Evolutionary conservation across 768 basidiomycete genomes (phyloP).

Genomic region (Porphyrellus cyaneotinctus): DNA sequence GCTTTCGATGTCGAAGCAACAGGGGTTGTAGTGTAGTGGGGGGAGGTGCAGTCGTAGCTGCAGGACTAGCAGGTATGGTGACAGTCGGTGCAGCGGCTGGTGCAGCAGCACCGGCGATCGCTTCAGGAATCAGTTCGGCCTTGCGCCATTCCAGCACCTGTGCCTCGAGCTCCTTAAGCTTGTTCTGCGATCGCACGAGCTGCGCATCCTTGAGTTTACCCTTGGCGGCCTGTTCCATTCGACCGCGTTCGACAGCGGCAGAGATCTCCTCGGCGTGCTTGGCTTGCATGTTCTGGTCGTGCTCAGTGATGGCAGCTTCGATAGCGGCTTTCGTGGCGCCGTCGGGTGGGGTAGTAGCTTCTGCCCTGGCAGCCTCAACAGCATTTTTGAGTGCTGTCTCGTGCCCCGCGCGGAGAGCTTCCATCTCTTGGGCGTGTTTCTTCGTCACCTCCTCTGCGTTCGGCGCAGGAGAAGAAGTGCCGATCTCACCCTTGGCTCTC

Average conservation of each 20-base stretch:
- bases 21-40: slow-evolving; percentile 9
- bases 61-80: slow-evolving; percentile 8
- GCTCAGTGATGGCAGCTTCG: slow-evolving; percentile 44
- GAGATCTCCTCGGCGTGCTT: slow-evolving; percentile 54
- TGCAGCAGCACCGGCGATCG: slow-evolving; percentile 26
- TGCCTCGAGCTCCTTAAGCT: slow-evolving; percentile 65
- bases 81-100: slow-evolving; percentile 13
- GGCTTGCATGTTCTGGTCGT: slow-evolving; percentile 44
- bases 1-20: slow-evolving; percentile 26
- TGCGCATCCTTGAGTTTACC: slow-evolving; percentile 68
- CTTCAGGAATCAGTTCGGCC: slow-evolving; percentile 43
- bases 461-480: slow-evolving; percentile 21
- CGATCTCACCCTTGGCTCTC: slow-evolving; percentile 48
- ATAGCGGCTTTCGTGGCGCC: slow-evolving; percentile 44
- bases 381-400: slow-evolving; percentile 51
- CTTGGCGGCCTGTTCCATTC: slow-evolving; percentile 59
- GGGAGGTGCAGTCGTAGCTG: slow-evolving; percentile 9
- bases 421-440: slow-evolving; percentile 59
- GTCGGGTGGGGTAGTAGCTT: slow-evolving; percentile 28
- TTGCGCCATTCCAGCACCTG: slow-evolving; percentile 57
- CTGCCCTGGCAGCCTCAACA: slow-evolving; percentile 41
- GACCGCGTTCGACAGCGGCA: slow-evolving; percentile 64
- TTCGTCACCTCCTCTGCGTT: slow-evolving; percentile 40
- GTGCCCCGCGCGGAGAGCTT: slow-evolving; percentile 52
- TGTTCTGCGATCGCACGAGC: slow-evolving; percentile 54